phyloP scores from a whole-genome alignment of 352 stramenopile genomes.

The Phytopythium sindhum region DNA sequence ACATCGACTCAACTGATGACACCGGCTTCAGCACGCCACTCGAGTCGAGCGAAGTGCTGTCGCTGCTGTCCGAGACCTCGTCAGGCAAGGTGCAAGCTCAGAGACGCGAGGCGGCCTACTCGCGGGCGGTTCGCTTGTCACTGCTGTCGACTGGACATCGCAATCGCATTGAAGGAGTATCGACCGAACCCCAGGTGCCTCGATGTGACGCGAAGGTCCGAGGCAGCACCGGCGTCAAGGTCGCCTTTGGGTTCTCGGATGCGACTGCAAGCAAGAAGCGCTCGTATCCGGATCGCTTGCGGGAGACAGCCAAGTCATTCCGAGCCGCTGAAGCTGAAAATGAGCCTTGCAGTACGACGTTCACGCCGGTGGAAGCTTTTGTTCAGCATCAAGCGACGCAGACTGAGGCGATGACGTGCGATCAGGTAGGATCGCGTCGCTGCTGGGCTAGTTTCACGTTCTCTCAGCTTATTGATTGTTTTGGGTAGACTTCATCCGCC shows the following conservation, averaged over 20 bases:
- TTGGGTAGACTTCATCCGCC: neutral
- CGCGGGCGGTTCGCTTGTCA: conserved; percentile 25
- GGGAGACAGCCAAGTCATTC: conserved; percentile 16
- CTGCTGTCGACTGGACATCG: conserved; percentile 38
- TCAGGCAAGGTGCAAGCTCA: neutral
- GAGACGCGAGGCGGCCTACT: conserved; percentile 10
- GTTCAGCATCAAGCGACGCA: conserved; percentile 31
- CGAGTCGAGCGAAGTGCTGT: neutral
- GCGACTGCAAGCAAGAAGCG: conserved; percentile 1
- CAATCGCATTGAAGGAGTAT: conserved; percentile 8
- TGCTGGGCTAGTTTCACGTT: neutral
- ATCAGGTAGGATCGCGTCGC: neutral
- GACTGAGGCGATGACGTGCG: conserved; percentile 11
- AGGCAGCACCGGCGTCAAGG: conserved; percentile 12
- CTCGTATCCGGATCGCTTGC: conserved; percentile 24
- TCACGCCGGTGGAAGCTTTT: conserved; percentile 23
- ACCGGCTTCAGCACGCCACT: neutral
- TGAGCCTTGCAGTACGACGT: conserved; percentile 12
- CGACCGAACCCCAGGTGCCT: neutral
- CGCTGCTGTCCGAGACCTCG: neutral
- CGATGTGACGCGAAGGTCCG: neutral
- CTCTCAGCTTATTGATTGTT: too few relatives aligned
- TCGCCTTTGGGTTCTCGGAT: conserved; percentile 19
- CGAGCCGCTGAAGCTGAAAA: neutral
- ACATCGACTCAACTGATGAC: neutral